phyloP scores from a whole-genome alignment of 2,329 filamentous ascomycete species.

The Pyrenophora teres region DNA sequence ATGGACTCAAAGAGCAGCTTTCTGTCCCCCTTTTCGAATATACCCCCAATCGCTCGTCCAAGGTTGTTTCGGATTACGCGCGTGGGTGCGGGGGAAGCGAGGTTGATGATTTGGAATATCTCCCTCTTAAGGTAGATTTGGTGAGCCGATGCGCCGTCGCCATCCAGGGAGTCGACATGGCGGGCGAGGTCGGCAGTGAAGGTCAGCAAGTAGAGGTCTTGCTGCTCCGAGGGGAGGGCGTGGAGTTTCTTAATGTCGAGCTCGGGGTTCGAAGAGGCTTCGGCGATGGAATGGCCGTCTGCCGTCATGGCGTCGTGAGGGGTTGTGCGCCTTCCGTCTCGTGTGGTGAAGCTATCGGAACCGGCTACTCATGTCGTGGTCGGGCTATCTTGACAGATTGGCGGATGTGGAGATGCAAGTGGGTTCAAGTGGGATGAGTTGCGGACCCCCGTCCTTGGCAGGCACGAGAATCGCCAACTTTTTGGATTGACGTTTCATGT shows the following conservation, averaged over 20 bases:
- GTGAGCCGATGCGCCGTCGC: constrained; percentile 82
- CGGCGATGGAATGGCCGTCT: constrained; percentile 40
- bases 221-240: constrained; percentile 87
- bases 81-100: constrained; percentile 79
- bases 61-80: constrained; percentile 89
- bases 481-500: constrained; percentile 10
- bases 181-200: constrained; percentile 83
- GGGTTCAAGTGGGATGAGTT: constrained; percentile 14
- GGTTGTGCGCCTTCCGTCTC: constrained; percentile 13
- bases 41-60: constrained; percentile 79
- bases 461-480: constrained; percentile 22
- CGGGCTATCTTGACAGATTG: constrained; percentile 20
- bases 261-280: constrained; percentile 65
- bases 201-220: constrained; percentile 89
- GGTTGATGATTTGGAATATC: constrained; percentile 87
- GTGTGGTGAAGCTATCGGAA: constrained; percentile 7
- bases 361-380: constrained; percentile 26
- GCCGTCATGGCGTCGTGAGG: constrained; percentile 31
- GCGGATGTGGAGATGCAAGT: constrained; percentile 26
- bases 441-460: constrained; percentile 37
- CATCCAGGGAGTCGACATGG: constrained; percentile 74
- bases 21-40: constrained; percentile 84
- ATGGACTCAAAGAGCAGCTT: constrained; percentile 94
- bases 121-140: constrained; percentile 93
- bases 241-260: constrained; percentile 91